Evolutionary conservation across 768 basidiomycete species (phyloP).

Genomic region (Hericium erinaceus): DNA sequence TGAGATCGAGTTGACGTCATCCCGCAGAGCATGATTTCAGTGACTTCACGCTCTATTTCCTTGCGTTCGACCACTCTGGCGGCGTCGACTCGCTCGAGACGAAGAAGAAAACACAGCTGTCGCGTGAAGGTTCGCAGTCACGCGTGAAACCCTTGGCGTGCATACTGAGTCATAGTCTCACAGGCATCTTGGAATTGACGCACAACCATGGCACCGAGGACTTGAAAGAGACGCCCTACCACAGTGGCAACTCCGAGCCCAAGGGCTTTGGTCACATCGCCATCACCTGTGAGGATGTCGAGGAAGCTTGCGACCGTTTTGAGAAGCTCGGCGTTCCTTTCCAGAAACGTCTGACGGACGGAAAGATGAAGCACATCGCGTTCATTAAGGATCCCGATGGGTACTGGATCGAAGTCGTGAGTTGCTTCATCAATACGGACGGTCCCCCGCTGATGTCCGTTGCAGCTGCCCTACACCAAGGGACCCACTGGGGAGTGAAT

Average conservation of each 20-base stretch:
- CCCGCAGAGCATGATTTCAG: conserved; percentile 40
- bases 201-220: conserved; percentile 93
- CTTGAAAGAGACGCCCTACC: conserved; percentile 70
- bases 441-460: not conserved
- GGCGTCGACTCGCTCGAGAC: conserved; percentile 42
- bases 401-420: conserved; percentile 15
- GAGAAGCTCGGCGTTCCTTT: conserved; percentile 73
- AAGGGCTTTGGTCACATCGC: conserved; percentile 85
- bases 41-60: conserved; percentile 77
- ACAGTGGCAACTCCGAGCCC: conserved; percentile 78
- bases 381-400: conserved; percentile 84
- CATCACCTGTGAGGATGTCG: conserved; percentile 74
- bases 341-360: conserved; percentile 81
- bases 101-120: conserved; percentile 36
- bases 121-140: conserved; percentile 51
- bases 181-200: conserved; percentile 76
- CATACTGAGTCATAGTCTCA: not conserved
- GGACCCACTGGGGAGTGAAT: not conserved
- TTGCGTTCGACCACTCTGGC: conserved; percentile 64
- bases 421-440: not conserved
- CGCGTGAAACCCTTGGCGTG: not conserved
- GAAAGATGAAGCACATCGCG: conserved; percentile 78
- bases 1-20: not conserved
- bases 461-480: not conserved
- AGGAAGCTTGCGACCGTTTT: conserved; percentile 76